Base-by-base conservation (phyloP, 2,329 filamentous ascomycete species). In the Venturia carpophila region DNA sequence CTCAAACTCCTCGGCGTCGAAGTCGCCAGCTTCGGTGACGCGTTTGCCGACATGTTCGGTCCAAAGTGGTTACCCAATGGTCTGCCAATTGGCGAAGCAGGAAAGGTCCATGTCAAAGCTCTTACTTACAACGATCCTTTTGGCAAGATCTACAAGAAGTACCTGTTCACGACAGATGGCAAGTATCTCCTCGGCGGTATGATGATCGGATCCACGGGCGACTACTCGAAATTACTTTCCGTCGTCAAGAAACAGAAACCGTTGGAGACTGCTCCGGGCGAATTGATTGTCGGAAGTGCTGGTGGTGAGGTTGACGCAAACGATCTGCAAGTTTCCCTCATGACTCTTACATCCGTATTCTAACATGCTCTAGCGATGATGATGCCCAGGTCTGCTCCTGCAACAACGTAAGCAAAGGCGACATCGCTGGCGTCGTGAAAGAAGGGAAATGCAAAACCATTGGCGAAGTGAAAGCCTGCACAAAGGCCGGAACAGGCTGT, bases 121-220 rank as follows among this genome's bases (percentile, higher is more conserved):
- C 78, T 96, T 49, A 93, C 89, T 0, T 96, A 96, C 78, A 91
- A 88, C 68, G 92, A 96, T 71, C 92, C 92, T 0, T 96, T 96
- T 73, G 83, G 87, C 65, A 87, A 91, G 60, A 85, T 96, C 1
- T 96, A 96, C 79, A 96, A 96, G 75, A 96, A 96, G 72, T 96
- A 94, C 74, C 79, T 96, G 11, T 96, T 96, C 72, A 95, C 92
- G 0, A 79, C 87, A 71, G 92, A 96, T 72, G 92, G 92, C 30
- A 95, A 94, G 74, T 93, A 92, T 71, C 79, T 96, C 1, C 83
- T 96, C 0, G 92, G 92, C 19, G 92, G 92, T 3, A 96, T 96
- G 91, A 96, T 96, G 90, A 94, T 96, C 67, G 92, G 92, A 47
- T 91, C 96, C 71, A 94, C 91, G 0, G 88, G 84, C 68, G 92